Evolutionary conservation across 805 yeast species (phyloP).

Genomic region (Lipomyces mesembrius): DNA sequence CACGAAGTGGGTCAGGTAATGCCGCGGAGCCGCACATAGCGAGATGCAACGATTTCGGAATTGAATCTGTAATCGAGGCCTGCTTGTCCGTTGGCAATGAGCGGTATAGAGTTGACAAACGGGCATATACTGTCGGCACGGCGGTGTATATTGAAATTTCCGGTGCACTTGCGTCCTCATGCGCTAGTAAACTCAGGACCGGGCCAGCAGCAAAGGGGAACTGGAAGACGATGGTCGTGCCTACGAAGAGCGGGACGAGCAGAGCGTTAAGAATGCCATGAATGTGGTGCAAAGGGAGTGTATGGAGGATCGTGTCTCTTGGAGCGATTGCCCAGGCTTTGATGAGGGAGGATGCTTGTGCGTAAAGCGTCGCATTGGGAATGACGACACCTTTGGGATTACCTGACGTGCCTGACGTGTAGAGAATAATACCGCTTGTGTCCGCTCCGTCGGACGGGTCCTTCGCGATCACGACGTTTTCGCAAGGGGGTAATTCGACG

Average conservation of each 20-base stretch:
- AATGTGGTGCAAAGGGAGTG: conserved; percentile 47
- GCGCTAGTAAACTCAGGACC: conserved; percentile 38
- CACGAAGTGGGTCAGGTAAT: conserved; percentile 44
- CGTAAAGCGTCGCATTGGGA: conserved; percentile 42
- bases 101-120: conserved; percentile 38
- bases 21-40: conserved; percentile 49
- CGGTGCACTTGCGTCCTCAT: conserved; percentile 38
- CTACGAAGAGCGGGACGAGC: conserved; percentile 44
- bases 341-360: conserved; percentile 45
- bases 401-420: conserved; percentile 48
- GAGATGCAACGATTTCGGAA: conserved; percentile 37
- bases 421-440: conserved; percentile 42
- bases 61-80: conserved; percentile 31
- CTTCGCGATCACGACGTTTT: conserved; percentile 11
- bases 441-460: conserved; percentile 13
- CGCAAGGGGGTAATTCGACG: conserved; percentile 21
- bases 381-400: conserved; percentile 47
- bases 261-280: conserved; percentile 46
- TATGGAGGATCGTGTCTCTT: conserved; percentile 42
- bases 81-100: conserved; percentile 30
- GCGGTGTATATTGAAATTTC: conserved; percentile 45
- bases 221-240: conserved; percentile 43
- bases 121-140: conserved; percentile 46
- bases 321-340: conserved; percentile 43
- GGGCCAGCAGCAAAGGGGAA: conserved; percentile 44